Evolutionary conservation across 2,329 filamentous ascomycete genomes (phyloP).

Genomic region (Pestalotiopsis fici): DNA sequence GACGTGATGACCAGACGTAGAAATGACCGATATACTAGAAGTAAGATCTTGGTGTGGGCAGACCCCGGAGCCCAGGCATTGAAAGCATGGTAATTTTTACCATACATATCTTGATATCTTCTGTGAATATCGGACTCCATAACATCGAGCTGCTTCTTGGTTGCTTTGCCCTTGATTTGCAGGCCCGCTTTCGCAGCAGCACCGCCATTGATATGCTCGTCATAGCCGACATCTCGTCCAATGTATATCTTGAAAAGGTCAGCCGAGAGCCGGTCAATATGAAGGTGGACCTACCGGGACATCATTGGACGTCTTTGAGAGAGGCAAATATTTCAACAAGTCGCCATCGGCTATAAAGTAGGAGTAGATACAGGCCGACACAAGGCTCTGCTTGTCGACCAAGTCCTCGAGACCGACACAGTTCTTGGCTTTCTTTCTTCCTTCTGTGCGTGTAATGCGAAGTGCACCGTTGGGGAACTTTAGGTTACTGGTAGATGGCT

Average conservation of each 20-base stretch:
- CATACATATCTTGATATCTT: slow-evolving; percentile 16
- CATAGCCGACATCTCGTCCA: not conserved
- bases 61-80: slow-evolving; percentile 21
- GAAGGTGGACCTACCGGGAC: slow-evolving; percentile 15
- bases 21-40: slow-evolving; percentile 22
- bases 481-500: slow-evolving; percentile 1
- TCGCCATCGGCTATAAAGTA: slow-evolving; percentile 24
- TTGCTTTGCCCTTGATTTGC: slow-evolving; percentile 14
- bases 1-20: slow-evolving; percentile 24
- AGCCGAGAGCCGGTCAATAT: not conserved
- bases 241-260: not conserved
- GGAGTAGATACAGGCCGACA: slow-evolving; percentile 23
- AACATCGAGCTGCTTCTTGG: not conserved
- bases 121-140: slow-evolving; percentile 7
- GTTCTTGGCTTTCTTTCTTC: slow-evolving; percentile 20
- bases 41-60: slow-evolving; percentile 22
- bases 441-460: slow-evolving; percentile 25
- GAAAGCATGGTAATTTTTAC: slow-evolving; percentile 23
- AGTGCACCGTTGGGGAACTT: slow-evolving; percentile 22
- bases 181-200: slow-evolving; percentile 14
- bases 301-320: slow-evolving; percentile 14
- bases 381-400: slow-evolving; percentile 19
- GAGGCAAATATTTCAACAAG: slow-evolving; percentile 17
- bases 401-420: slow-evolving; percentile 22
- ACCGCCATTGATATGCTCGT: not conserved